Evolutionary conservation across 2,329 filamentous ascomycete genomes (phyloP), one percentile per base, ranked within the genome.

Genomic region (Apiospora kogelbergensis): DNA sequence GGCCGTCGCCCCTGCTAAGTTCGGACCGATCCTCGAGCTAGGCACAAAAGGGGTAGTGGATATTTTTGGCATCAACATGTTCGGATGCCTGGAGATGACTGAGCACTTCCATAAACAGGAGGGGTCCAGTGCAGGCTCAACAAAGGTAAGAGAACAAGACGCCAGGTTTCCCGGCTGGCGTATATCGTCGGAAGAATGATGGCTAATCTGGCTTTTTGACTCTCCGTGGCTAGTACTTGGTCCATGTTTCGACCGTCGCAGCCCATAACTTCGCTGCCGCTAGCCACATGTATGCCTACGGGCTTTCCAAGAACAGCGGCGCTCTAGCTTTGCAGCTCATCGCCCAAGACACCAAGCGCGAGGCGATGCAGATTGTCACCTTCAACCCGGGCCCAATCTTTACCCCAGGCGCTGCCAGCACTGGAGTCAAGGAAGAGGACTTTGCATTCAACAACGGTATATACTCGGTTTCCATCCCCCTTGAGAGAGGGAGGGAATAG

Each of bases 361-460:
- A 78, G 11, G 67, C 75, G 3, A 76, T 84, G 77, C 81, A 83
- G 53, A 68, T 83, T 15, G 42, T 83, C 15, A 81, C 73, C 45
- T 81, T 80, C 65, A 79, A 84, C 33, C 83, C 83, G 0, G 82
- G 82, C 0, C 66, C 76, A 4, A 74, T 84, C 1, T 78, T 75
- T 45, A 81, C 80, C 1, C 74, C 80, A 1, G 63, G 73, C 0
- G 76, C 76, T 0, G 68, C 70, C 48, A 20, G 26, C 2, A 11
- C 4, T 9, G 53, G 53, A 6, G 7, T 60, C 30, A 1, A 7
- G 30, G 9, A 60, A 17, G 20, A 3, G 2, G 9, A 3, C 5
- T 22, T 37, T 9, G 20, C 33, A 20, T 60, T 20, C 3, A 60
- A 60, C 30, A 10, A 37, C 22, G 17, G 53, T 60, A 37, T 37